Evolutionary conservation across 768 basidiomycete species (phyloP), one percentile per base, ranked within the genome.

Genomic region (Rhodotorula sphaerocarpa): DNA sequence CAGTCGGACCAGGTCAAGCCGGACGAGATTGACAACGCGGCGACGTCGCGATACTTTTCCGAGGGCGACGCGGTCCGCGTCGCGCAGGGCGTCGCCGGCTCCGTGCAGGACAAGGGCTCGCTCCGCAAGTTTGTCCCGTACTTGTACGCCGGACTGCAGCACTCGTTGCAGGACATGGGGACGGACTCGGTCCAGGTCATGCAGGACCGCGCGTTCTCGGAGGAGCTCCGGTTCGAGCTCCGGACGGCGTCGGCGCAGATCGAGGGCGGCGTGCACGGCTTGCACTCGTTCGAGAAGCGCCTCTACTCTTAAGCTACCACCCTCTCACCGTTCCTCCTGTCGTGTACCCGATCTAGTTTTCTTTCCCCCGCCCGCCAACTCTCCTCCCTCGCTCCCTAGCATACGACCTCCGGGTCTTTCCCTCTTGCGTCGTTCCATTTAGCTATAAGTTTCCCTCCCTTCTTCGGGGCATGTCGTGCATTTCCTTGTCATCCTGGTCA

Each of bases 31-130:
- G 76, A 73, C 52, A 97, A 97, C 72, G 95, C 93, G 18, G 95
- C 95, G 2, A 97, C 92, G 4, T 85, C 89, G 36, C 82, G 93
- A 30, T 99, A 95, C 80, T 95, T 95, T 78, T 91, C 88, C 41
- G 90, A 95, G 77, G 82, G 82, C 60, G 90, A 89, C 52, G 81
- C 85, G 7, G 86, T 99, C 75, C 95, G 96, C 79, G 95, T 99
- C 43, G 93, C 92, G 2, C 89, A 92, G 75, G 90, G 90, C 63
- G 93, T 99, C 14, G 87, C 88, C 18, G 93, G 93, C 18, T 90
- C 96, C 71, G 93, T 97, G 16, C 87, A 89, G 76, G 93, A 99
- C 77, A 96, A 95, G 80, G 95, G 95, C 10, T 89, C 88, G 64
- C 84, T 96, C 70, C 86, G 84, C 78, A 86, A 87, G 55, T 97